phyloP scores from a whole-genome alignment of 805 yeast genomes.

The Candida odintsovae region DNA sequence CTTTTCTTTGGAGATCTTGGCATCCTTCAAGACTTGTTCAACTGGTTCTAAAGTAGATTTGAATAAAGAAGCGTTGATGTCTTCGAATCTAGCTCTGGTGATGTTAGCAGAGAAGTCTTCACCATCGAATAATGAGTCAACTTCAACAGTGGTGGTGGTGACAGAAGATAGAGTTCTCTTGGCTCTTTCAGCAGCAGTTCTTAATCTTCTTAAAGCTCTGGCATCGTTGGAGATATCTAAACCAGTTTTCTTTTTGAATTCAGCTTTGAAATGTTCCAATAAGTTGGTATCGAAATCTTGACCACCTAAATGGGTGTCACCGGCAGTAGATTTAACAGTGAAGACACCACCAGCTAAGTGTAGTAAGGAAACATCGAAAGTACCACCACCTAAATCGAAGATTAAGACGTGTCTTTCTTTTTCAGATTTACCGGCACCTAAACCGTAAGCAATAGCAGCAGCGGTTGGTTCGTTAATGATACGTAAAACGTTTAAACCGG shows the following conservation, averaged over 20 bases:
- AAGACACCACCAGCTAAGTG: constrained; percentile 79
- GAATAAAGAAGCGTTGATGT: constrained; percentile 87
- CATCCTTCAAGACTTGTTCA: constrained; percentile 90
- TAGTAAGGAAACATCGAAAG: constrained; percentile 73
- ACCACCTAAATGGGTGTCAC: constrained; percentile 82
- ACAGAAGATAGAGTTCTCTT: constrained; percentile 97
- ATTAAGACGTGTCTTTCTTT: constrained; percentile 64
- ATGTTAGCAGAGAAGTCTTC: constrained; percentile 90
- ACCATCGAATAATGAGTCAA: constrained; percentile 93
- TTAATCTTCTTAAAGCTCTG: constrained; percentile 95
- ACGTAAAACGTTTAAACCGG: constrained; percentile 73
- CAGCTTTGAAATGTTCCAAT: constrained; percentile 86
- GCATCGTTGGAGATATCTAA: constrained; percentile 84
- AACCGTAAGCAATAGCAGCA: constrained; percentile 98
- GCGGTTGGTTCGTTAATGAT: constrained; percentile 86
- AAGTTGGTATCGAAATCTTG: constrained; percentile 95
- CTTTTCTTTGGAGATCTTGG: constrained; percentile 76
- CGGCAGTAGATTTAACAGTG: constrained; percentile 78
- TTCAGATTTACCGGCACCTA: constrained; percentile 80
- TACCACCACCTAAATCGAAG: constrained; percentile 82
- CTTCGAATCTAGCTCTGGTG: constrained; percentile 98
- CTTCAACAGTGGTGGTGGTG: constrained; percentile 88
- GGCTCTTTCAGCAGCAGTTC: constrained; percentile 99
- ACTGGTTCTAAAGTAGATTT: constrained; percentile 92
- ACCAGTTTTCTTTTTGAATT: constrained; percentile 94